Conservation (phyloP, 1,284 basidiomycete species). For the Ustilago curta region DNA sequence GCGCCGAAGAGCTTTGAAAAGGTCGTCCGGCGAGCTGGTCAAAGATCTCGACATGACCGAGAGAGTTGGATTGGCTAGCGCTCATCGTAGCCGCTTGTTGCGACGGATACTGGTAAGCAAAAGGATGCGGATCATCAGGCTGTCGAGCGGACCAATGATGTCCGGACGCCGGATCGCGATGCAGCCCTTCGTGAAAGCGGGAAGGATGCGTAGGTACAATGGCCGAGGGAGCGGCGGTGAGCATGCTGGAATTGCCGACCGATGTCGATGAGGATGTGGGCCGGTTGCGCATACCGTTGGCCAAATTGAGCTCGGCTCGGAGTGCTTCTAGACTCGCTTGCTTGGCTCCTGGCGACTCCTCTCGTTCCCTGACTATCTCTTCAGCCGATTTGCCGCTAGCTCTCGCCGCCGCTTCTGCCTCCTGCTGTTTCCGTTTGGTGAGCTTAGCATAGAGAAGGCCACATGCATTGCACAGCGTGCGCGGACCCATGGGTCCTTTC, state of each 20-base stretch:
- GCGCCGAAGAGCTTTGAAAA: not conserved
- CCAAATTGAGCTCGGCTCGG: constrained; percentile 46
- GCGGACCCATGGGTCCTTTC: constrained; percentile 65
- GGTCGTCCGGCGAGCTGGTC: not conserved
- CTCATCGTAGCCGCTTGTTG: not conserved
- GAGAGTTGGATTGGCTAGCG: constrained; percentile 10
- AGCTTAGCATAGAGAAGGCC: constrained; percentile 66
- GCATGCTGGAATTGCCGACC: not conserved
- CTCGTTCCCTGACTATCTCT: constrained; percentile 39
- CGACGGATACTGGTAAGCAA: constrained; percentile 12
- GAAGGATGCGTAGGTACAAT: not conserved
- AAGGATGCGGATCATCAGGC: constrained; percentile 7
- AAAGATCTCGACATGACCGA: constrained; percentile 13
- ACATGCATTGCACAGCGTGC: constrained; percentile 65
- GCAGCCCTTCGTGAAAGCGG: not conserved
- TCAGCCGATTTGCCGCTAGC: constrained; percentile 39
- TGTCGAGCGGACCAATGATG: constrained; percentile 9
- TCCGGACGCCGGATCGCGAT: not conserved
- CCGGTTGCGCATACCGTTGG: constrained; percentile 44
- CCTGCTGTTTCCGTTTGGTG: constrained; percentile 48
- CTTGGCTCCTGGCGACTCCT: constrained; percentile 48
- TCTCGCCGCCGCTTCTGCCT: constrained; percentile 42
- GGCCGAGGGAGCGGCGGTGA: not conserved
- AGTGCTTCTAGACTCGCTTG: constrained; percentile 50
- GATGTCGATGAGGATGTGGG: constrained; percentile 10